These are phyloP conservation scores for Rhododendron griersonianum DNA, from an alignment of 148 eudicot species.

Conservation along the genomic window DNA sequence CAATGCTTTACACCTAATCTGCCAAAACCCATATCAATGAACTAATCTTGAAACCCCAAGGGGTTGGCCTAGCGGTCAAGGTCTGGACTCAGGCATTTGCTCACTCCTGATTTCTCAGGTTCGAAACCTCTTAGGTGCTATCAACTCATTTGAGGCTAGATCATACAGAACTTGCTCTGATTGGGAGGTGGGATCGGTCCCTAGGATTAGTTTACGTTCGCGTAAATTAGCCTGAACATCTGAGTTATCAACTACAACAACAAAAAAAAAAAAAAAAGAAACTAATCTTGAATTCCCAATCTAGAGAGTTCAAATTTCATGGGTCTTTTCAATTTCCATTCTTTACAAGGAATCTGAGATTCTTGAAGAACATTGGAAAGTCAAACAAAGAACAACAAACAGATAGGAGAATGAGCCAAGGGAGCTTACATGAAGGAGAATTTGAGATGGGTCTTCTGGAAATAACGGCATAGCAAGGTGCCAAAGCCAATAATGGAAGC, in stretches of 20 bases:
- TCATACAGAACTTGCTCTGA: no score
- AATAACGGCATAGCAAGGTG: slow-evolving; percentile 6
- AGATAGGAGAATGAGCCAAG: background rate
- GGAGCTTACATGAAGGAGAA: slow-evolving; percentile 13
- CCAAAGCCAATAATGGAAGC: slow-evolving; percentile 19
- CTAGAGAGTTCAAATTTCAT: background rate
- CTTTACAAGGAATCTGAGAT: background rate
- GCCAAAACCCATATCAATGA: background rate
- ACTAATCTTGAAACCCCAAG: background rate
- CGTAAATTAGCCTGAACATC: no score
- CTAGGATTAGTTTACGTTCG: no score
- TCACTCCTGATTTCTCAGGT: no score
- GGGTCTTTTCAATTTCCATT: slow-evolving; percentile 1
- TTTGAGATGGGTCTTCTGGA: slow-evolving; percentile 9
- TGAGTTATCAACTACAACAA: no score
- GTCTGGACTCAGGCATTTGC: no score
- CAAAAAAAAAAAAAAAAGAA: no score
- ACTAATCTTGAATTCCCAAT: background rate
- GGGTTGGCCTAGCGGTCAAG: no score
- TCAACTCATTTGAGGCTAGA: no score
- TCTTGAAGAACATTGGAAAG: background rate
- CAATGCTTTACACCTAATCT: background rate
- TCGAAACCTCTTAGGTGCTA: no score
- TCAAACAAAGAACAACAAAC: background rate
- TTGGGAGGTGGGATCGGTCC: no score